phyloP scores from a whole-genome alignment of 2,329 filamentous ascomycete genomes.

The Xylariaceae sp. region DNA sequence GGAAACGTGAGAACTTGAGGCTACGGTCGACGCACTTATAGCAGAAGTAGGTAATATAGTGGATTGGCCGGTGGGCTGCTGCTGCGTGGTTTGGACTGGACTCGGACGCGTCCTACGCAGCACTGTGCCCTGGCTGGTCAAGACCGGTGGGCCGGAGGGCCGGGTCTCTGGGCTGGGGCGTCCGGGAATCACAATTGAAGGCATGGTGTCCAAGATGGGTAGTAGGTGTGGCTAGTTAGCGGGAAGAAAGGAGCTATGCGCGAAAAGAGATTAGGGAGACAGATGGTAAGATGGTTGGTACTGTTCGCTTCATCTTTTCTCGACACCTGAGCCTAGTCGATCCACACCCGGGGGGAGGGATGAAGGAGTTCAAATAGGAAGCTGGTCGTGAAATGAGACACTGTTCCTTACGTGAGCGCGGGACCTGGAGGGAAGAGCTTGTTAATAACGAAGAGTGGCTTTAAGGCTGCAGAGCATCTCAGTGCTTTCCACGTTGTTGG shows the following conservation, averaged over 20 bases:
- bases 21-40: conserved; percentile 51
- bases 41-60: conserved; percentile 46
- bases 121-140: conserved; percentile 40
- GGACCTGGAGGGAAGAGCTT: conserved; percentile 19
- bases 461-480: conserved; percentile 31
- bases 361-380: conserved; percentile 14
- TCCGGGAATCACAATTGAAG: conserved; percentile 32
- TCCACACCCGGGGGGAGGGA: conserved; percentile 21
- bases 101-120: conserved; percentile 41
- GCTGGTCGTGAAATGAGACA: conserved; percentile 25
- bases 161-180: conserved; percentile 29
- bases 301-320: conserved; percentile 32
- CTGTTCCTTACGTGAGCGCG: conserved; percentile 23
- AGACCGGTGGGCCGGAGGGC: conserved; percentile 35
- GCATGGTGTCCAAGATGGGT: conserved; percentile 32
- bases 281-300: conserved; percentile 28
- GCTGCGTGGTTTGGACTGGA: conserved; percentile 44
- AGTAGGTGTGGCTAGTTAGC: conserved; percentile 26
- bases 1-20: conserved; percentile 51
- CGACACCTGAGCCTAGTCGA: conserved; percentile 22
- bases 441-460: conserved; percentile 28
- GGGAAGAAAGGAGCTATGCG: conserved; percentile 23
- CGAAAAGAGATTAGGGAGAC: conserved; percentile 23
- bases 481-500: conserved; percentile 29
- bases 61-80: conserved; percentile 30